Evolutionary conservation across 1,139 yeast genomes (phyloP).

Genomic region (Blastobotrys malaysiensis): DNA sequence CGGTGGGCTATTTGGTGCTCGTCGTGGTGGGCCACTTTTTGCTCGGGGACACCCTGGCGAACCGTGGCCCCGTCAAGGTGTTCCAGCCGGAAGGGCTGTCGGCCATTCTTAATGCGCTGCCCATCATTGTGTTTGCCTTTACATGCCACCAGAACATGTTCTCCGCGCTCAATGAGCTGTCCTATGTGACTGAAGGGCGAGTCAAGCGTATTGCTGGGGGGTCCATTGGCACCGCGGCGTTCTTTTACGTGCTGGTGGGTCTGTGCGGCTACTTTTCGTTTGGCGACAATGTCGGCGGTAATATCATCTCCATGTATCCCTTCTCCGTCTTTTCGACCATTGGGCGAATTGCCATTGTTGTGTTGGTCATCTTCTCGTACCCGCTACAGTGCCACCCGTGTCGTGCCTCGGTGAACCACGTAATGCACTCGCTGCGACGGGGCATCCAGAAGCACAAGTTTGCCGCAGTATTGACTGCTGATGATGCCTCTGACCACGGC

Average conservation of each 20-base stretch:
- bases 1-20: constrained; percentile 73
- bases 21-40: constrained; percentile 64
- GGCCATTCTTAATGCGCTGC: constrained; percentile 73
- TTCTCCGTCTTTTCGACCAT: constrained; percentile 47
- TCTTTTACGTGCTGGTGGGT: constrained; percentile 66
- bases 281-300: constrained; percentile 74
- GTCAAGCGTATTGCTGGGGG: constrained; percentile 48
- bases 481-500: constrained; percentile 8
- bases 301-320: constrained; percentile 62
- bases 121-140: constrained; percentile 90
- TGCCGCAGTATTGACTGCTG: constrained; percentile 13
- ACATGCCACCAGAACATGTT: constrained; percentile 94
- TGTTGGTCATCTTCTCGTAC: constrained; percentile 80
- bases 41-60: constrained; percentile 39
- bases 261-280: constrained; percentile 80
- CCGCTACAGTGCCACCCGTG: constrained; percentile 95
- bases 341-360: constrained; percentile 71
- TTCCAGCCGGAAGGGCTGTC: constrained; percentile 50
- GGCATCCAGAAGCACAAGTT: constrained; percentile 9
- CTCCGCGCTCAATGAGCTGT: constrained; percentile 79
- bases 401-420: constrained; percentile 74
- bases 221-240: constrained; percentile 54
- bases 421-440: constrained; percentile 47
- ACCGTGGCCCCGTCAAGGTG: constrained; percentile 51
- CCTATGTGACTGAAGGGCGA: constrained; percentile 47